Evolutionary conservation across 345 rosid genomes (phyloP).

Genomic region (Ceriops decandra): DNA sequence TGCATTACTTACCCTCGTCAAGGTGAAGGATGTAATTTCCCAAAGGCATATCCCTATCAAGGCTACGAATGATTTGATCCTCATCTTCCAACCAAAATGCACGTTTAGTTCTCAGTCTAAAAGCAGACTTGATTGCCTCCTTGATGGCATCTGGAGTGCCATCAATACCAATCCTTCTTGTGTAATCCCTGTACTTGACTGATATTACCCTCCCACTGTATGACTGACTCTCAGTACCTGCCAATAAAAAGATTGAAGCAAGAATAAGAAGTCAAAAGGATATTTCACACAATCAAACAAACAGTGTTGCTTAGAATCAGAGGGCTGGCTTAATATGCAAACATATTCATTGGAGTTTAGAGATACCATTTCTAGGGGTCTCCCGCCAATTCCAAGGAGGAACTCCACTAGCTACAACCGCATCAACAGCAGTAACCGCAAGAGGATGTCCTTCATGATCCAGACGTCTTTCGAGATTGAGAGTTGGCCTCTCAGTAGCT

Average conservation of each 20-base stretch:
- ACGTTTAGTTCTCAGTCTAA: slow-evolving; percentile 77
- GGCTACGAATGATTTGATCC: slow-evolving; percentile 73
- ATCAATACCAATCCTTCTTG: slow-evolving; percentile 87
- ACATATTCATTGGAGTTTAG: slow-evolving; percentile 29
- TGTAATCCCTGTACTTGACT: slow-evolving; percentile 86
- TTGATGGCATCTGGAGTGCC: slow-evolving; percentile 83
- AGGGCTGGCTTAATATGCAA: neutral
- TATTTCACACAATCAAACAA: neutral
- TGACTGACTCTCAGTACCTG: slow-evolving; percentile 70
- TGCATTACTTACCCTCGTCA: slow-evolving; percentile 64
- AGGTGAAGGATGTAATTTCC: slow-evolving; percentile 83
- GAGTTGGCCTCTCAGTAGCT: slow-evolving; percentile 77
- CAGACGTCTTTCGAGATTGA: slow-evolving; percentile 90
- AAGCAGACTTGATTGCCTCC: slow-evolving; percentile 80
- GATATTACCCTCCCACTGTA: slow-evolving; percentile 86
- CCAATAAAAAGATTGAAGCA: slow-evolving; percentile 5
- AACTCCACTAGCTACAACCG: slow-evolving; percentile 80
- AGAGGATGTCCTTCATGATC: slow-evolving; percentile 97
- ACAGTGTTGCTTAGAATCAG: neutral
- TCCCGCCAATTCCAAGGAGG: slow-evolving; percentile 99
- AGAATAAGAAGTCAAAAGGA: neutral
- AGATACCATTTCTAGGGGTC: slow-evolving; percentile 75
- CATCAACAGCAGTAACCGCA: slow-evolving; percentile 80
- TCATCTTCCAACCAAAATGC: slow-evolving; percentile 99
- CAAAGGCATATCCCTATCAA: slow-evolving; percentile 92